Percentiles rank a stretch among this genome's conserved stretches.
Conservation (phyloP, 225 moss, liverwort and hornwort genomes). For the Asterella californica region DNA sequence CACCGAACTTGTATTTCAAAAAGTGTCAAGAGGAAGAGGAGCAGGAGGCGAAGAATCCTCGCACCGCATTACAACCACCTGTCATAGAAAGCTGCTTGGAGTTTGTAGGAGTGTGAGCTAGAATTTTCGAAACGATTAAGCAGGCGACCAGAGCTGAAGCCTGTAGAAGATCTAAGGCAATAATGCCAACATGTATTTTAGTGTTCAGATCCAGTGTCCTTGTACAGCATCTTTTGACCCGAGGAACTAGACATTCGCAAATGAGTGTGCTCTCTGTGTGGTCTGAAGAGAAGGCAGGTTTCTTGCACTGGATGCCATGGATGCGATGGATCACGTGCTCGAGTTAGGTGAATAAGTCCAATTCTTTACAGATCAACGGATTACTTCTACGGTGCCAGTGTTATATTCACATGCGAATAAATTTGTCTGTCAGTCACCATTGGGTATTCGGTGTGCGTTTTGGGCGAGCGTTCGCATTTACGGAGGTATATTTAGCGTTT, state of each 20-base stretch:
- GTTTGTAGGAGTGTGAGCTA: not conserved
- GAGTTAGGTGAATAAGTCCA: no score
- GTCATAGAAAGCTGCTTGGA: not conserved
- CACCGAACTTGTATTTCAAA: slow-evolving; percentile 1
- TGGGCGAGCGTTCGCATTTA: no score
- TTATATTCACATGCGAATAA: no score
- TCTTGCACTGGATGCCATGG: no score
- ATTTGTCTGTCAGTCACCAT: no score
- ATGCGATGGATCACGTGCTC: no score
- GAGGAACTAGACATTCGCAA: not conserved
- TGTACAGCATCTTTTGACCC: slow-evolving; percentile 10
- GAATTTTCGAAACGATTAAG: not conserved
- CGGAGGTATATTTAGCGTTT: no score
- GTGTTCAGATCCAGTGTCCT: slow-evolving; percentile 11
- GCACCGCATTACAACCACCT: not conserved
- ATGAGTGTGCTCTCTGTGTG: not conserved
- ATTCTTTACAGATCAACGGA: no score
- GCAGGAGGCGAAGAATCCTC: not conserved
- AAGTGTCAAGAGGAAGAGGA: no score
- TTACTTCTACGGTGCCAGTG: no score
- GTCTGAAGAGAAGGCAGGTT: not conserved
- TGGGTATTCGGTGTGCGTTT: no score
- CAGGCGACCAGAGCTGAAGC: slow-evolving; percentile 10
- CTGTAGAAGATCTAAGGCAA: slow-evolving; percentile 1
- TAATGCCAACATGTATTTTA: slow-evolving; percentile 13